Evolutionary conservation across 1,284 basidiomycete species (phyloP).

Genomic region (Ustilago shanxiensis): DNA sequence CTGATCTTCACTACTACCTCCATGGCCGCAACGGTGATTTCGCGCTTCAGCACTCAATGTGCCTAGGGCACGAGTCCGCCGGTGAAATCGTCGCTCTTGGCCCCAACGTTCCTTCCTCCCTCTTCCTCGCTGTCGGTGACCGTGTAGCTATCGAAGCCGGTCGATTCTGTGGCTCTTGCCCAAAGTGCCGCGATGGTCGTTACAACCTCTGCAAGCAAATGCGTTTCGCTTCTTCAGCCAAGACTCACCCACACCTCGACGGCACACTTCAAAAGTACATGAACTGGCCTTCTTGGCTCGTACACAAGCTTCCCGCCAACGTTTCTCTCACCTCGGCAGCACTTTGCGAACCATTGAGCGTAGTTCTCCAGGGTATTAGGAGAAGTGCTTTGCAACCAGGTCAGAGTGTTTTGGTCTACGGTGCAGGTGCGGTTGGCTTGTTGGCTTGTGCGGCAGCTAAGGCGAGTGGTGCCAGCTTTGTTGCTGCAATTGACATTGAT

Average conservation of each 20-base stretch:
- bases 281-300: constrained; percentile 86
- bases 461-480: constrained; percentile 61
- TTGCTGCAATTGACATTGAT: constrained; percentile 59
- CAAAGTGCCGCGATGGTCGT: constrained; percentile 76
- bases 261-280: constrained; percentile 88
- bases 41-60: constrained; percentile 80
- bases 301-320: constrained; percentile 84
- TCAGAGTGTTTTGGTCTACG: constrained; percentile 85
- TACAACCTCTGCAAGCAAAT: constrained; percentile 91
- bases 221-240: constrained; percentile 89
- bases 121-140: constrained; percentile 79
- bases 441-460: constrained; percentile 76
- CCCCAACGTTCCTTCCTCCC: constrained; percentile 74
- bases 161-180: constrained; percentile 81
- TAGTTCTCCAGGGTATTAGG: constrained; percentile 84
- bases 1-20: constrained; percentile 64
- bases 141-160: constrained; percentile 95
- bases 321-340: constrained; percentile 84
- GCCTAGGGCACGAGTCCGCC: constrained; percentile 91
- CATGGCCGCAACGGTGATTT: constrained; percentile 86
- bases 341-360: constrained; percentile 89
- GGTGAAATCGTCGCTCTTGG: constrained; percentile 80
- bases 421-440: constrained; percentile 90
- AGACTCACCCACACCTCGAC: constrained; percentile 91
- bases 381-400: constrained; percentile 77